phyloP scores from a whole-genome alignment of 192 early-diverging fungal genomes.

The Chytriomyces confervae region DNA sequence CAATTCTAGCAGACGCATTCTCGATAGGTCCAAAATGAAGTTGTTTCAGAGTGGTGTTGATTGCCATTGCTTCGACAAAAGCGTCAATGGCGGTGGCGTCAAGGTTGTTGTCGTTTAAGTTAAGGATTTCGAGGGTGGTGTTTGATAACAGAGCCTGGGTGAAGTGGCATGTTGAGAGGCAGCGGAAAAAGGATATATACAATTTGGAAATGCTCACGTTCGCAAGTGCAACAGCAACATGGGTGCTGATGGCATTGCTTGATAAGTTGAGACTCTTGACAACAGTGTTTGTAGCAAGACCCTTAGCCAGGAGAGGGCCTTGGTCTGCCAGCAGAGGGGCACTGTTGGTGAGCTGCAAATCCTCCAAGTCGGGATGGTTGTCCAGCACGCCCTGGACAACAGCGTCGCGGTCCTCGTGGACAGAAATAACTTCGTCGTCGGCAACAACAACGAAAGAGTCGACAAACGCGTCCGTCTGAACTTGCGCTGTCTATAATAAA shows the following conservation, averaged over 20 bases:
- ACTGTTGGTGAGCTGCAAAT: constrained; percentile 54
- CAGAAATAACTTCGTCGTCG: background rate
- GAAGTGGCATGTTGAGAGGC: too few species aligned
- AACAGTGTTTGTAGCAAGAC: constrained; percentile 49
- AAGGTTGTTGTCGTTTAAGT: constrained; percentile 49
- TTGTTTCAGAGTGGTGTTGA: constrained; percentile 47
- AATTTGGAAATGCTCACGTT: constrained; percentile 2
- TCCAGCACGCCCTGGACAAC: constrained; percentile 19
- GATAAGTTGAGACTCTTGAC: constrained; percentile 45
- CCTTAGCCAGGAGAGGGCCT: constrained; percentile 41
- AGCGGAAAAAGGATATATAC: too few species aligned
- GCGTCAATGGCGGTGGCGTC: constrained; percentile 51
- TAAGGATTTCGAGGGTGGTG: constrained; percentile 45
- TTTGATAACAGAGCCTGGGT: constrained; percentile 42
- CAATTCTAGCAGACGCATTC: constrained; percentile 49
- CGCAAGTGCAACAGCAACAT: constrained; percentile 43
- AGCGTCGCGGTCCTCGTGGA: background rate
- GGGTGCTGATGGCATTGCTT: constrained; percentile 33
- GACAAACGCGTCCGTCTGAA: background rate
- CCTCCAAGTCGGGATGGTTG: constrained; percentile 10
- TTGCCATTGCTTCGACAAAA: constrained; percentile 43
- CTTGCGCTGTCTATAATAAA: background rate
- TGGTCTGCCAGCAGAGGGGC: constrained; percentile 42
- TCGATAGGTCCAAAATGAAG: constrained; percentile 44
- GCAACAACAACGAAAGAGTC: constrained; percentile 13